Conservation (phyloP, 2,329 filamentous ascomycete genomes). For the Trichoderma asperellum region DNA sequence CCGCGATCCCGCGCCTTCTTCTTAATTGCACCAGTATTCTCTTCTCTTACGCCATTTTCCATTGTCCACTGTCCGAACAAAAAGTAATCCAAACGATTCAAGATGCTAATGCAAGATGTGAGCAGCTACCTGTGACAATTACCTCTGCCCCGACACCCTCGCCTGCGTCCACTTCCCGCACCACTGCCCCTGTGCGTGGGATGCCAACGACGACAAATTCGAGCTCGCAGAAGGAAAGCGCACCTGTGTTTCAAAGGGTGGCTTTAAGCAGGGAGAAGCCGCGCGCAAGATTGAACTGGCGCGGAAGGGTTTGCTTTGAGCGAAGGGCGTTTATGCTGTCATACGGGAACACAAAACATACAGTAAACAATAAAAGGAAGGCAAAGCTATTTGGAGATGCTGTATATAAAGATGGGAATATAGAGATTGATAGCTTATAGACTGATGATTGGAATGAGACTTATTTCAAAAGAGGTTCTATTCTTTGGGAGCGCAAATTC, state of each 20-base stretch:
- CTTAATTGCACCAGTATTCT: too few relatives aligned
- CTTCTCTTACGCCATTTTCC: background rate
- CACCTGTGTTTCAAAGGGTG: slow-evolving; percentile 75
- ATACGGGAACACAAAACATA: background rate
- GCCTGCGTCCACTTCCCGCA: slow-evolving; percentile 96
- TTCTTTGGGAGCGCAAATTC: background rate
- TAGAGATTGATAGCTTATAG: background rate
- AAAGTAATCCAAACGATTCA: background rate
- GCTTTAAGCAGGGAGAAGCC: slow-evolving; percentile 72
- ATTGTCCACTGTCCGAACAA: too few relatives aligned
- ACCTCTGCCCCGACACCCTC: slow-evolving; percentile 91
- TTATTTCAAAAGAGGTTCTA: background rate
- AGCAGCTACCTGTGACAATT: slow-evolving; percentile 83
- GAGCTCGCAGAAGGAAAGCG: slow-evolving; percentile 72
- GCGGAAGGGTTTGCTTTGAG: slow-evolving; percentile 72
- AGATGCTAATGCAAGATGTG: slow-evolving; percentile 7
- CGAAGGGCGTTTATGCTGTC: background rate
- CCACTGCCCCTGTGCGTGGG: slow-evolving; percentile 91
- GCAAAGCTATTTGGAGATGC: background rate
- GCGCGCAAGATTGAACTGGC: slow-evolving; percentile 78
- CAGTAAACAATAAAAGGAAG: background rate
- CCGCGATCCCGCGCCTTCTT: background rate
- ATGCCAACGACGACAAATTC: slow-evolving; percentile 75
- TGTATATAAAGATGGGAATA: background rate
- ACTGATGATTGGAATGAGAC: background rate